A percentile compares a stretch with the other conserved stretches of the same genome.
phyloP scores from a whole-genome alignment of 202 grass and related monocot genomes.

The Panicum hallii region DNA sequence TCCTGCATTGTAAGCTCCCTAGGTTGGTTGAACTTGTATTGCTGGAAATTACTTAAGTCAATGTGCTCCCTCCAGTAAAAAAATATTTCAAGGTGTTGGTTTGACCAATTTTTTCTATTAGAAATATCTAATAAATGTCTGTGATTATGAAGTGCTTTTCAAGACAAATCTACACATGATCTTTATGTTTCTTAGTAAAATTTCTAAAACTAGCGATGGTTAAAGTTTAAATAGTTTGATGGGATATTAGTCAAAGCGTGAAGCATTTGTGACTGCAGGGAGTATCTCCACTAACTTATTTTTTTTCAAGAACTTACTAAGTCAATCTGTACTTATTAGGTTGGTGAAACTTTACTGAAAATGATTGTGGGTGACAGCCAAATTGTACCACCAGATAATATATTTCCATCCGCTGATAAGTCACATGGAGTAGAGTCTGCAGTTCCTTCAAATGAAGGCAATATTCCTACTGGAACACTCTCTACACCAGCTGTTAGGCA shows the following conservation, averaged over 20 bases:
- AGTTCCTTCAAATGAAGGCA: constrained; percentile 37
- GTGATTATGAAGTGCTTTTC: neutral
- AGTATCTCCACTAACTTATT: neutral
- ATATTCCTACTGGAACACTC: constrained; percentile 48
- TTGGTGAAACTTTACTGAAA: constrained; percentile 92
- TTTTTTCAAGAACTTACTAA: constrained; percentile 27
- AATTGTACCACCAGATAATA: constrained; percentile 47
- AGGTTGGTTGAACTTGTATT: constrained; percentile 63
- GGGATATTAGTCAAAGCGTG: neutral
- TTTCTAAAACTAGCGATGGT: neutral
- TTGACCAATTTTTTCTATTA: neutral
- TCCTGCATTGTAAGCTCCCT: constrained; percentile 7
- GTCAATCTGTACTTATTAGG: constrained; percentile 54
- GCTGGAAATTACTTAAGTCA: neutral
- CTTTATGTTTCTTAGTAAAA: constrained; percentile 7
- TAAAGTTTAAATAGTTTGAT: neutral
- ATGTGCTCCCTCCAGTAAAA: neutral
- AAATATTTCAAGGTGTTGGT: neutral
- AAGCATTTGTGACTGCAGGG: neutral
- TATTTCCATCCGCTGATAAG: constrained; percentile 41
- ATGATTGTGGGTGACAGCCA: constrained; percentile 67
- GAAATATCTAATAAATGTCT: neutral
- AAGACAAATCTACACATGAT: too few relatives aligned
- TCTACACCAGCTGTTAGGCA: constrained; percentile 81
- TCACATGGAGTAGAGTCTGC: constrained; percentile 41